Evolutionary conservation across 345 rosid genomes (phyloP).

Genomic region (Erodium maritimum): DNA sequence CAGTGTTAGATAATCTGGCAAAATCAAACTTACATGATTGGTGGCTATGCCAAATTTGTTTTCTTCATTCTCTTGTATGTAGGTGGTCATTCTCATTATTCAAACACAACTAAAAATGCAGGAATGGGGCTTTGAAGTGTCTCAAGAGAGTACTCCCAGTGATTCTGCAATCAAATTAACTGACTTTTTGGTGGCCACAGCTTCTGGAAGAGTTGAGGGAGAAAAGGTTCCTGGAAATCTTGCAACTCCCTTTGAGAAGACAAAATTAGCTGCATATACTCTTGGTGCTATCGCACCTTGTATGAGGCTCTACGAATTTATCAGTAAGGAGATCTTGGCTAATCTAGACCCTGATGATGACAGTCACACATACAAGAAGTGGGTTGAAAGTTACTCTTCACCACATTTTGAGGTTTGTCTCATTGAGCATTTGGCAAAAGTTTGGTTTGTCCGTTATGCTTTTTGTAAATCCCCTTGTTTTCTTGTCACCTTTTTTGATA

Average conservation of each 20-base stretch:
- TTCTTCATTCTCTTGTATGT: not conserved
- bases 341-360: constrained; percentile 35
- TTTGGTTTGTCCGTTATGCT: not conserved
- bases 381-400: constrained; percentile 73
- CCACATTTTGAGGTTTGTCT: constrained; percentile 61
- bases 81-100: constrained; percentile 17
- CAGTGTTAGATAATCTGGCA: too few species aligned
- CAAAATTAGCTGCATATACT: constrained; percentile 94
- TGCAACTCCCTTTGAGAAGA: constrained; percentile 92
- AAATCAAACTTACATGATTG: not conserved
- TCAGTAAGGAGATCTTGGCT: constrained; percentile 59
- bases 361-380: constrained; percentile 68
- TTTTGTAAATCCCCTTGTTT: constrained; percentile 6
- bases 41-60: not conserved
- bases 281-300: constrained; percentile 95
- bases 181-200: constrained; percentile 85
- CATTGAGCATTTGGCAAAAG: not conserved
- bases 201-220: constrained; percentile 93
- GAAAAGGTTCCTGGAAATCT: constrained; percentile 83
- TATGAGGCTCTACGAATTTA: constrained; percentile 83
- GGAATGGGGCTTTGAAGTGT: constrained; percentile 73
- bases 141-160: constrained; percentile 38
- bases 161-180: constrained; percentile 68
- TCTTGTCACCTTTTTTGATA: not conserved
- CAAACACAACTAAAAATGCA: constrained; percentile 11